Conservation (phyloP, 768 basidiomycete species). For the Epithele typhae region DNA sequence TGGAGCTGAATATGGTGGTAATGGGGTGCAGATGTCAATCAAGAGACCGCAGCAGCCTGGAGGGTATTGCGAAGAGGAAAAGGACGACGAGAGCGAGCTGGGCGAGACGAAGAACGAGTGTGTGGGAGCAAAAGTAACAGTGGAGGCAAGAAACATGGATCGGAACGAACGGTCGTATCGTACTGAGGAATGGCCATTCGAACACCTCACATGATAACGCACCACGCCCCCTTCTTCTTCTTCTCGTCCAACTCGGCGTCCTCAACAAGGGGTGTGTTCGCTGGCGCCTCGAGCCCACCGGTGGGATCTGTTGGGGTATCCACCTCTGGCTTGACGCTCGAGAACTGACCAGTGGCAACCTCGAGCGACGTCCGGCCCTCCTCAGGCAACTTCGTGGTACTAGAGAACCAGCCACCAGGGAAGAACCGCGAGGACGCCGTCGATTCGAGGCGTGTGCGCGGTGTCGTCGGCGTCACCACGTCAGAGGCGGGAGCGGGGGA, state of each 20-base stretch:
- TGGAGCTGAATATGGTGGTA: no score
- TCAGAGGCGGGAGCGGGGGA: conserved; percentile 2
- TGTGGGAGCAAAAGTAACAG: no score
- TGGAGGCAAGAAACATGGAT: not conserved
- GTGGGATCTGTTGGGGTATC: not conserved
- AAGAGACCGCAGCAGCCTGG: no score
- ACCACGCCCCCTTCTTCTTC: conserved; percentile 23
- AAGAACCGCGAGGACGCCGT: conserved; percentile 53
- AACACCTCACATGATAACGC: conserved; percentile 24
- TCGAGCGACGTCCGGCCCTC: conserved; percentile 47
- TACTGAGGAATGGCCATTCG: conserved; percentile 2
- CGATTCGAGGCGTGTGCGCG: conserved; percentile 43
- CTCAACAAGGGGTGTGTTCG: conserved; percentile 18
- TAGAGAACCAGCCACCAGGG: conserved; percentile 49
- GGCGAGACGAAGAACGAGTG: no score
- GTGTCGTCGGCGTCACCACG: conserved; percentile 10
- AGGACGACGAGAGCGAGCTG: no score
- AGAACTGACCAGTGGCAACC: conserved; percentile 46
- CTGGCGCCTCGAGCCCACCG: conserved; percentile 15
- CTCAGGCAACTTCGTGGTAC: conserved; percentile 32
- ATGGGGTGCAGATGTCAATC: no score
- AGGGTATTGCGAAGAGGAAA: no score
- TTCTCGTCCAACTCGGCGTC: conserved; percentile 17
- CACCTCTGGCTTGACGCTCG: conserved; percentile 11
- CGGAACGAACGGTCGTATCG: no score